Percentiles rank a stretch among this genome's conserved stretches.
These are phyloP conservation scores for Trypanosoma lewisi DNA, from an alignment of 208 protist species.

Conservation along the genomic window DNA sequence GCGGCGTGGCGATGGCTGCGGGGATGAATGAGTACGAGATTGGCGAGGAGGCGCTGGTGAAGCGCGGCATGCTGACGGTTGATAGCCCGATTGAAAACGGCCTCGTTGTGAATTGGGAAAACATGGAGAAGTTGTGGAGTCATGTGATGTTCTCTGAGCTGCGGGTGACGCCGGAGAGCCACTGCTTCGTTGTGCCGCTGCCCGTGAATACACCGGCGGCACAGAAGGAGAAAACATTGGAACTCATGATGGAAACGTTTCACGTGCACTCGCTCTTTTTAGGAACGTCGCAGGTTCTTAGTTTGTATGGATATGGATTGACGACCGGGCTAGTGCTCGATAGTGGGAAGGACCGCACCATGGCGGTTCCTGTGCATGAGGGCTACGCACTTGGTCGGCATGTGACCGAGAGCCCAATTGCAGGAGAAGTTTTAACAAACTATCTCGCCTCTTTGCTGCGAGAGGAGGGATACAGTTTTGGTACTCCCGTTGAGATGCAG, in stretches of 20 bases:
- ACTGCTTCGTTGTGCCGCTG: conserved; percentile 89
- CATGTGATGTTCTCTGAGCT: conserved; percentile 91
- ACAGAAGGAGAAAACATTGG: conserved; percentile 88
- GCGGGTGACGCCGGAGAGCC: conserved; percentile 85
- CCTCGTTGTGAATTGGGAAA: conserved; percentile 85
- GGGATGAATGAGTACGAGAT: conserved; percentile 90
- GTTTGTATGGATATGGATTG: conserved; percentile 91
- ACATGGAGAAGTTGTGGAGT: conserved; percentile 92
- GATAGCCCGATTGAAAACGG: conserved; percentile 73
- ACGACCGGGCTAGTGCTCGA: conserved; percentile 94
- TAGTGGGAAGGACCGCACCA: conserved; percentile 81
- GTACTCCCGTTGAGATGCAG: conserved; percentile 85
- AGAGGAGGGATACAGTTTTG: conserved; percentile 85
- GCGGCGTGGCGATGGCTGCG: conserved; percentile 88
- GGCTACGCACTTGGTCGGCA: conserved; percentile 91
- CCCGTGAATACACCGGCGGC: conserved; percentile 71
- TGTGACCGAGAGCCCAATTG: conserved; percentile 69
- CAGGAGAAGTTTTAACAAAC: conserved; percentile 79
- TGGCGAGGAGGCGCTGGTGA: conserved; percentile 81
- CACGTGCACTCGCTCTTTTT: conserved; percentile 91
- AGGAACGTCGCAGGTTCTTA: conserved; percentile 87
- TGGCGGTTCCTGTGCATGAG: conserved; percentile 91
- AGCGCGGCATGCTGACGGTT: conserved; percentile 80
- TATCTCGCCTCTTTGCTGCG: conserved; percentile 73
- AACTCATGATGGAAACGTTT: conserved; percentile 95